Conservation (phyloP, 2,329 filamentous ascomycete species). For the Orbilia ellipsospora region DNA sequence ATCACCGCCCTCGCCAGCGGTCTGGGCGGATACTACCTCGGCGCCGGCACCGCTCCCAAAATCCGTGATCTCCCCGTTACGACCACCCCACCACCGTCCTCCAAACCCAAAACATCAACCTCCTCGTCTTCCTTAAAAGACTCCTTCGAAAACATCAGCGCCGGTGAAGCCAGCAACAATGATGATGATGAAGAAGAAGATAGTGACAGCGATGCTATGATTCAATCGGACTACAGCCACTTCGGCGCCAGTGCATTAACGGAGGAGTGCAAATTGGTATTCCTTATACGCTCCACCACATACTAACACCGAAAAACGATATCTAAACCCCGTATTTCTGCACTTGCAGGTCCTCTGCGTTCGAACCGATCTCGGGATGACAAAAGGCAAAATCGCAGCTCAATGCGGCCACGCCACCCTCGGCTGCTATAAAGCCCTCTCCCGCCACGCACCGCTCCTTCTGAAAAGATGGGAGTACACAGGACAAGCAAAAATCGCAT, state of each 20-base stretch:
- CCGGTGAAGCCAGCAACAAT: slow-evolving; percentile 49
- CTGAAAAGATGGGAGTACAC: slow-evolving; percentile 84
- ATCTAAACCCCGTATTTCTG: slow-evolving; percentile 7
- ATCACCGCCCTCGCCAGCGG: slow-evolving; percentile 57
- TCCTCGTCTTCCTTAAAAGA: slow-evolving; percentile 34
- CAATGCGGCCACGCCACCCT: slow-evolving; percentile 97
- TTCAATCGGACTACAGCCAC: slow-evolving; percentile 50
- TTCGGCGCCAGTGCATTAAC: slow-evolving; percentile 42
- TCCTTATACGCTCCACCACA: not conserved
- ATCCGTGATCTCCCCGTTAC: slow-evolving; percentile 43
- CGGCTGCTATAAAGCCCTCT: slow-evolving; percentile 91
- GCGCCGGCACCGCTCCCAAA: slow-evolving; percentile 53
- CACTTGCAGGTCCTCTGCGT: slow-evolving; percentile 73
- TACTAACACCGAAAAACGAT: not conserved
- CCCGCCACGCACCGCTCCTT: slow-evolving; percentile 69
- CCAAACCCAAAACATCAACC: slow-evolving; percentile 25
- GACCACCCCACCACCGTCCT: not conserved
- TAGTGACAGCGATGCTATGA: slow-evolving; percentile 56
- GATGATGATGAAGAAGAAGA: slow-evolving; percentile 56
- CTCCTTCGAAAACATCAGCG: slow-evolving; percentile 55
- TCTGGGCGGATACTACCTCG: slow-evolving; percentile 58
- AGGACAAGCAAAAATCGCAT: slow-evolving; percentile 92
- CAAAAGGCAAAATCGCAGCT: slow-evolving; percentile 96
- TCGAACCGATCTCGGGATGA: slow-evolving; percentile 95
- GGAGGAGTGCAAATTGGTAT: slow-evolving; percentile 59